These are phyloP conservation scores for Syncephalis fuscata DNA, from an alignment of 371 early-diverging fungal genomes.

Conservation along the genomic window DNA sequence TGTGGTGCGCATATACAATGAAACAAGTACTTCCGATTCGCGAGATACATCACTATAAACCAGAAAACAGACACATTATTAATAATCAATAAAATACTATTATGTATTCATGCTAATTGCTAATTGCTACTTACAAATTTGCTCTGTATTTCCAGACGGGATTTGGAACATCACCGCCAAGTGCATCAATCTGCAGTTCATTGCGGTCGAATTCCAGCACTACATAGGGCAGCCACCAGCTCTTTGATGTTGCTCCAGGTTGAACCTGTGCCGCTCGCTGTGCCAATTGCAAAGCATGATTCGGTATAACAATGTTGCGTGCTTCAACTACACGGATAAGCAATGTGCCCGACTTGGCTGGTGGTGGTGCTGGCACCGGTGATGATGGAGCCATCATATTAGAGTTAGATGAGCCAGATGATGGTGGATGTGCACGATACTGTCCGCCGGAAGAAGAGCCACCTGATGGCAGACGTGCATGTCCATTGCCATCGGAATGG, in stretches of 20 bases:
- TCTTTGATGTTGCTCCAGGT: background rate
- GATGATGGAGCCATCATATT: too few species aligned
- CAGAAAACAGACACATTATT: background rate
- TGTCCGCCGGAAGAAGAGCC: too few species aligned
- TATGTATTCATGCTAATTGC: background rate
- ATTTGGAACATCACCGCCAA: slow-evolving; percentile 52
- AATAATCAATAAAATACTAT: background rate
- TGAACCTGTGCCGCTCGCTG: background rate
- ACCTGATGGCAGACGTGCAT: too few species aligned
- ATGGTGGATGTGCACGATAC: too few species aligned
- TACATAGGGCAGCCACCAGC: slow-evolving; percentile 44
- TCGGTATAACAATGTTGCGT: background rate
- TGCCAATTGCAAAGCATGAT: too few species aligned
- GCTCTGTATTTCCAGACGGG: slow-evolving; percentile 76
- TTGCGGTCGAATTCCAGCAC: slow-evolving; percentile 91
- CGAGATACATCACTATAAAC: slow-evolving; percentile 74
- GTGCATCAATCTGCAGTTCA: slow-evolving; percentile 68
- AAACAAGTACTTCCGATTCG: slow-evolving; percentile 61
- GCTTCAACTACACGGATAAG: background rate
- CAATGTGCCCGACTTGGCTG: background rate
- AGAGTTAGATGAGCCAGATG: too few species aligned
- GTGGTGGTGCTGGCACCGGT: too few species aligned
- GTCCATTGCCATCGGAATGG: too few species aligned
- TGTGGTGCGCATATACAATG: slow-evolving; percentile 62
- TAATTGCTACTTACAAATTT: slow-evolving; percentile 54